A percentile compares a stretch with the other conserved stretches of the same genome.
phyloP scores from a whole-genome alignment of 2,329 filamentous ascomycete species.

The Hansfordia pulvinata region DNA sequence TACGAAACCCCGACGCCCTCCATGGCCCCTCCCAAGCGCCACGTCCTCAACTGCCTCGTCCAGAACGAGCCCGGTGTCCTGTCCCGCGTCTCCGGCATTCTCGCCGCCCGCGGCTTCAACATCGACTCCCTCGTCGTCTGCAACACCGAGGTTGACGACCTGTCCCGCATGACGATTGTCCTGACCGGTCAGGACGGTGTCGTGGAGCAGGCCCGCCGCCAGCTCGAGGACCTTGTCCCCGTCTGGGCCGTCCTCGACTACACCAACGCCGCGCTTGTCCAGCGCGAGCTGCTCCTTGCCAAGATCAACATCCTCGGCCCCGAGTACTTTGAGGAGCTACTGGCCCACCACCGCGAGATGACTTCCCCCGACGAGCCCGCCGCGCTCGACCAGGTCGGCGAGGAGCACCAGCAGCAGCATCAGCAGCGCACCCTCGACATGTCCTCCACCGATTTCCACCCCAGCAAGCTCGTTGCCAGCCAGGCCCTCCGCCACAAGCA shows the following conservation, averaged over 20 bases:
- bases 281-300: slow-evolving; percentile 86
- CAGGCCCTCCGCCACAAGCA: slow-evolving; percentile 94
- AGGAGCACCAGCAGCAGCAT: too few species aligned
- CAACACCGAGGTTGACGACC: slow-evolving; percentile 90
- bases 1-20: slow-evolving; percentile 92
- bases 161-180: slow-evolving; percentile 98
- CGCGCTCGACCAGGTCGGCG: too few species aligned
- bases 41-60: slow-evolving; percentile 95
- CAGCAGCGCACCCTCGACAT: slow-evolving; percentile 43
- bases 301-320: slow-evolving; percentile 95
- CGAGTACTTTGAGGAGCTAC: slow-evolving; percentile 95
- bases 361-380: slow-evolving; percentile 28
- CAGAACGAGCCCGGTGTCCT: slow-evolving; percentile 98
- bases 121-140: slow-evolving; percentile 97
- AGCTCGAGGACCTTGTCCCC: slow-evolving; percentile 91
- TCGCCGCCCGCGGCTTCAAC: slow-evolving; percentile 95
- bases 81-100: slow-evolving; percentile 88
- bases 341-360: slow-evolving; percentile 91
- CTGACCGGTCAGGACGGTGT: slow-evolving; percentile 92
- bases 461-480: slow-evolving; percentile 69
- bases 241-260: slow-evolving; percentile 99
- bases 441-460: slow-evolving; percentile 64
- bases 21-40: slow-evolving; percentile 73
- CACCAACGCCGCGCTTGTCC: slow-evolving; percentile 80
- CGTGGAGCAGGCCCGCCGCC: slow-evolving; percentile 88